Evolutionary conservation across 495 filamentous ascomycete genomes (phyloP).

Genomic region (Filosporella fistucella): DNA sequence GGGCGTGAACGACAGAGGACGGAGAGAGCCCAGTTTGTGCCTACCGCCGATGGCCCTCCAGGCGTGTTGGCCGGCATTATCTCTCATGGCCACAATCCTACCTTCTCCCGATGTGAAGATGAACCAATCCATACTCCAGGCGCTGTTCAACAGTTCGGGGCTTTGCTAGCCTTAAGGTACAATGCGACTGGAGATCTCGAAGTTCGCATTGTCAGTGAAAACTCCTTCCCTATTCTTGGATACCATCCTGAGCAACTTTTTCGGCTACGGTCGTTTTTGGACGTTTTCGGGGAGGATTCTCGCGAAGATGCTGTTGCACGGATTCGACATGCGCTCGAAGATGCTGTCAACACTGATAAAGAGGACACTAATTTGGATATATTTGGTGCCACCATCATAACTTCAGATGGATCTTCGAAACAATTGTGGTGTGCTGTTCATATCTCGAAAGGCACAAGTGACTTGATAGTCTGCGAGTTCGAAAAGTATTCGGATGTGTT

Average conservation of each 20-base stretch:
- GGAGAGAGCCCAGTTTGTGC: slow-evolving; percentile 5
- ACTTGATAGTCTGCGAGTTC: slow-evolving; percentile 85
- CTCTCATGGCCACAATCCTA: slow-evolving; percentile 13
- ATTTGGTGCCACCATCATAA: slow-evolving; percentile 47
- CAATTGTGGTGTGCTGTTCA: slow-evolving; percentile 88
- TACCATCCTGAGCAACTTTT: slow-evolving; percentile 78
- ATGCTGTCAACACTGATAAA: slow-evolving; percentile 77
- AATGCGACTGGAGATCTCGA: slow-evolving; percentile 58
- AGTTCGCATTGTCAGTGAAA: slow-evolving; percentile 84
- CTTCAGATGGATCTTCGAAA: slow-evolving; percentile 39
- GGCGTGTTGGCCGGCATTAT: neutral
- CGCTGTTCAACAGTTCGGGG: slow-evolving; percentile 79
- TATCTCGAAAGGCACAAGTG: slow-evolving; percentile 54
- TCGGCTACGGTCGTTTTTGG: slow-evolving; percentile 63
- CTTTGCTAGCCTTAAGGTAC: slow-evolving; percentile 70
- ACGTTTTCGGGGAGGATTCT: slow-evolving; percentile 69
- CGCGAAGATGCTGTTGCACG: slow-evolving; percentile 34
- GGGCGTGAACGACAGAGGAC: too few species aligned
- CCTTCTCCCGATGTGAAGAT: slow-evolving; percentile 78
- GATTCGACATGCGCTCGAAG: slow-evolving; percentile 71
- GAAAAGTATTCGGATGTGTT: slow-evolving; percentile 73
- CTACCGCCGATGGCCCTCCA: slow-evolving; percentile 4
- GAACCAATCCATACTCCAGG: slow-evolving; percentile 91
- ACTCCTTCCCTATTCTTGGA: slow-evolving; percentile 68
- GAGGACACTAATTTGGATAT: slow-evolving; percentile 69